Evolutionary conservation across 495 filamentous ascomycete species (phyloP).

Genomic region (Hyaloscypha bicolor): DNA sequence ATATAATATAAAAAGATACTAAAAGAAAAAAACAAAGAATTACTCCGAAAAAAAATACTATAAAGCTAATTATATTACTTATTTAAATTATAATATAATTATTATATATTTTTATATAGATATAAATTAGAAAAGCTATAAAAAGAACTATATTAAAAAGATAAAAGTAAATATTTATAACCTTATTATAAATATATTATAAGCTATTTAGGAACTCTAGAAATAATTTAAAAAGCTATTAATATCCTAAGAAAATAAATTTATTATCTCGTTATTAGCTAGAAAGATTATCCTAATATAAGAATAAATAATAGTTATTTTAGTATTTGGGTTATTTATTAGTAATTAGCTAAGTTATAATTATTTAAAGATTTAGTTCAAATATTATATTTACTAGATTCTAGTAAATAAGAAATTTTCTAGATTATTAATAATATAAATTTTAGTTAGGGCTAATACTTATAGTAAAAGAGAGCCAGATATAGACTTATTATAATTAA

Average conservation of each 20-base stretch:
- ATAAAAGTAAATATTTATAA: constrained; percentile 57
- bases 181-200: too few relatives aligned
- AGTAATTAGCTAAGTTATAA: constrained; percentile 1
- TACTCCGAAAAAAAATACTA: too few relatives aligned
- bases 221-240: constrained; percentile 26
- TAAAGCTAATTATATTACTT: too few relatives aligned
- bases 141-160: constrained; percentile 46
- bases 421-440: too few relatives aligned
- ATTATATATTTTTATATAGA: constrained; percentile 38
- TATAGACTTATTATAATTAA: too few relatives aligned
- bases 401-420: too few relatives aligned
- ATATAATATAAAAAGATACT: too few relatives aligned
- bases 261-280: constrained; percentile 24
- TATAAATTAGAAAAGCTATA: constrained; percentile 39
- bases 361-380: constrained; percentile 3
- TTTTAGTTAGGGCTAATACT: too few relatives aligned
- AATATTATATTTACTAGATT: background rate
- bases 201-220: constrained; percentile 38
- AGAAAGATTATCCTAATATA: constrained; percentile 1
- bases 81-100: constrained; percentile 35
- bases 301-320: background rate
- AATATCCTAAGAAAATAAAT: constrained; percentile 3
- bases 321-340: background rate
- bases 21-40: too few relatives aligned
- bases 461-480: too few relatives aligned